Evolutionary conservation across 148 eudicot genomes (phyloP).

Genomic region (Linanthus parryae): DNA sequence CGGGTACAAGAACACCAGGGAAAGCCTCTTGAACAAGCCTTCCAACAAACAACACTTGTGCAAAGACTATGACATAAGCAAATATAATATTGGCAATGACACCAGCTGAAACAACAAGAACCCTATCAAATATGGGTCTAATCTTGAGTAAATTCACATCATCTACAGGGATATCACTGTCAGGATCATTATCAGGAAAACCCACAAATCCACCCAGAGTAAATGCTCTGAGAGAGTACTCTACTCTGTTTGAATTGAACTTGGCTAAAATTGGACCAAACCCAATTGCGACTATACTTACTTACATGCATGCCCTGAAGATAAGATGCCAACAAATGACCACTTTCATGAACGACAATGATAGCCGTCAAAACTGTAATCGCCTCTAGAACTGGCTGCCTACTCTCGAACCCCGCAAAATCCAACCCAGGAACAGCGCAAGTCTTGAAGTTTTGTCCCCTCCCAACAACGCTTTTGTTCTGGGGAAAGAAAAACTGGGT

Average conservation of each 20-base stretch:
- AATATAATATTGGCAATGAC: constrained; percentile 85
- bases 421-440: constrained; percentile 55
- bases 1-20: constrained; percentile 92
- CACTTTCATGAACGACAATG: constrained; percentile 90
- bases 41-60: constrained; percentile 76
- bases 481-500: background rate
- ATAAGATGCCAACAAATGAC: constrained; percentile 91
- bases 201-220: constrained; percentile 98
- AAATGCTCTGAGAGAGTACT: constrained; percentile 88
- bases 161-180: constrained; percentile 85
- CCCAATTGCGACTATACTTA: constrained; percentile 99
- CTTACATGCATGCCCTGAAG: constrained; percentile 95
- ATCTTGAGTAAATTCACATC: constrained; percentile 83
- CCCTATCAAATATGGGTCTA: constrained; percentile 74
- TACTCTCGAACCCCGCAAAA: constrained; percentile 59
- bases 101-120: constrained; percentile 90
- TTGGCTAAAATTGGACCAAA: constrained; percentile 97
- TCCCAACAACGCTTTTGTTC: constrained; percentile 9
- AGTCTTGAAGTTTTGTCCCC: constrained; percentile 21
- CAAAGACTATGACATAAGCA: constrained; percentile 72
- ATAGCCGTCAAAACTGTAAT: constrained; percentile 76
- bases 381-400: constrained; percentile 75
- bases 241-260: constrained; percentile 85
- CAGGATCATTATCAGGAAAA: constrained; percentile 99
- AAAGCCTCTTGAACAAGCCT: constrained; percentile 91